Evolutionary conservation across 106 monocot genomes (phyloP), one percentile per base, ranked within the genome.

Genomic region (Acorus calamus): DNA sequence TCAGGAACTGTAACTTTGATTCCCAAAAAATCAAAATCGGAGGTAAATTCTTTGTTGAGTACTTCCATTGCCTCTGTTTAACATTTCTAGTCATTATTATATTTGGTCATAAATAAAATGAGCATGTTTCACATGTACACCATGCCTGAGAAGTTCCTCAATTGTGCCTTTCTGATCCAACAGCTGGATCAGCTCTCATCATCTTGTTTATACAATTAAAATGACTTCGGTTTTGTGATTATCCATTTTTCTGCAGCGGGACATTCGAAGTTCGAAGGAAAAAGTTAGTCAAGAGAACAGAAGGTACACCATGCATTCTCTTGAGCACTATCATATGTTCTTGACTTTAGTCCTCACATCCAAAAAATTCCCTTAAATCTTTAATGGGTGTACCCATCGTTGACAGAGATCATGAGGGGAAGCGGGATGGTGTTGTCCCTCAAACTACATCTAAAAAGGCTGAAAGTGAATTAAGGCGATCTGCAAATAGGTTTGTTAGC

Each of bases 401-500:
- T 58, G 72, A 63, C 10, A 85, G 80, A 63, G 43, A 4, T 57
- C 12, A 14, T 11, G 72, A 50, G 52, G 61, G 28, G 56, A 74
- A 64, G 57, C 69, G 66, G 62, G 47, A 10, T 74, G 61, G 42
- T 67, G 42, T 61, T 47, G 10, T 7, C 0, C 44, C 53, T 64
- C 53, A 50, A 52, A 50, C 66, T 8, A 56, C 44, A 44, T 65
- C 78, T 66, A 59, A 49, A 60, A 80, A 66, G 57, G 42, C 67
- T 42, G 66, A 60, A 68, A 67, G 3, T 64, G 42, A 50, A 60
- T 7, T 45, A 56, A 60, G 10, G 8, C 42, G 68, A 69, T 46
- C 64, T 64, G 12, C 44, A 4, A 73, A 53, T 64, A 76, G 84
- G 84, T 81, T 46, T 53, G 28, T 63, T 47, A 59, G 11, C 49